Evolutionary conservation across 2,329 filamentous ascomycete species (phyloP), one percentile per base, ranked within the genome.

Genomic region (Calonectria crousiana): DNA sequence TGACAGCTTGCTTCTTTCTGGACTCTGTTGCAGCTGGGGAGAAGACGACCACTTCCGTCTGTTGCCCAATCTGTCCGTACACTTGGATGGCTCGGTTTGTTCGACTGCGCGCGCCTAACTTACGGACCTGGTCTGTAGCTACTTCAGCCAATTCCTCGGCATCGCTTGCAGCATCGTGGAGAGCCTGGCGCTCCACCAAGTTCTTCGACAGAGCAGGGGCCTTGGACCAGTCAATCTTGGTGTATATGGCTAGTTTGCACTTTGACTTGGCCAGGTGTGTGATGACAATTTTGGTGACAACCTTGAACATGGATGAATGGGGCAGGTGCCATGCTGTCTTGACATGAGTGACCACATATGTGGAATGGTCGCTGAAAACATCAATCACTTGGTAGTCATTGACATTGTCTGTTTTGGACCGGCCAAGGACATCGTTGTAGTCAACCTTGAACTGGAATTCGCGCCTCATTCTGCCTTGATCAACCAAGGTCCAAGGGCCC

Each of bases 201-300:
- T 88, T 89, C 83, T 91, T 92, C 20, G 89, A 90, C 52, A 93
- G 85, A 0, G 89, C 87, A 14, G 92, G 93, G 69, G 90, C 87
- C 77, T 92, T 93, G 32, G 92, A 89, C 97, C 97, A 98, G 78
- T 95, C 94, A n/a, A 98, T 92, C 80, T 93, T 94, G 68, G 93
- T 94, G 85, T 95, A 98, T 53, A 98, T 91, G 32, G 95, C 94
- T 70, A 99, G 90, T 86, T 97, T 98, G 84, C 95, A 98, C 83
- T 94, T 95, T 16, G 95, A 95, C 85, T 98, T 98, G 67, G 95
- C 93, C 74, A 96, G 90, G 81, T 98, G 95, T 3, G 97, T 98
- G 76, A 99, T 97, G 76, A 98, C 95, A 76, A 98, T 92, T 85
- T 98, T 98, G 78, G 92, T 96, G 72, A 97, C 91, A 28, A 98